phyloP scores from a whole-genome alignment of 169 alveolate species.

The Plasmodium inui region DNA sequence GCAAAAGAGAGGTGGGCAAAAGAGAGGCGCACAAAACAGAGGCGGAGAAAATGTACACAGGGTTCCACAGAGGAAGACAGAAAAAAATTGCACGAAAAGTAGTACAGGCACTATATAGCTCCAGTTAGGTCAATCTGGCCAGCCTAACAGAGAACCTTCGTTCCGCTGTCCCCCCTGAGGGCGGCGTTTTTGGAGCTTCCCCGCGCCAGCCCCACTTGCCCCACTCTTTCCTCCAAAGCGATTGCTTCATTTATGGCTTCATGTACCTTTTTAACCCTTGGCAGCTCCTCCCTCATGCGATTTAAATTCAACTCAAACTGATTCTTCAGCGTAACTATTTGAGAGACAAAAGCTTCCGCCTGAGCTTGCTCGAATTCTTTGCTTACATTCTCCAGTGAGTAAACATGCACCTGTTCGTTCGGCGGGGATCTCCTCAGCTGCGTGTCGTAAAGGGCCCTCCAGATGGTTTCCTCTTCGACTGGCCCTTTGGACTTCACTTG shows the following conservation, averaged over 20 bases:
- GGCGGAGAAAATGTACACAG: neutral
- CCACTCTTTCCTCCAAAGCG: neutral
- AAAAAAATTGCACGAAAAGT: neutral
- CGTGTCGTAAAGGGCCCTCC: constrained; percentile 73
- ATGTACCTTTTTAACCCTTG: constrained; percentile 6
- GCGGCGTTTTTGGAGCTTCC: neutral
- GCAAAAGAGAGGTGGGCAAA: too few species aligned
- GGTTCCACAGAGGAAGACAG: neutral
- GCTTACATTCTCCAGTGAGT: constrained; percentile 34
- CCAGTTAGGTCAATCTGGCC: neutral
- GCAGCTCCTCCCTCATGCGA: constrained; percentile 25
- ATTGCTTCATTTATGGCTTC: neutral
- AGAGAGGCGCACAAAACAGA: too few species aligned
- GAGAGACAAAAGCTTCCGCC: constrained; percentile 25
- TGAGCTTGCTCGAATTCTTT: constrained; percentile 52
- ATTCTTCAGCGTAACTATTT: constrained; percentile 16
- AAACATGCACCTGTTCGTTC: constrained; percentile 52
- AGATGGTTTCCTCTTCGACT: constrained; percentile 69
- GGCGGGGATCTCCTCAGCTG: constrained; percentile 70
- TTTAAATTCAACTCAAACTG: constrained; percentile 27
- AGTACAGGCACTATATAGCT: neutral
- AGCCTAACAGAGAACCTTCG: neutral
- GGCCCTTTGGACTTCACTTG: constrained; percentile 65
- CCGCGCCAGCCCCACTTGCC: neutral
- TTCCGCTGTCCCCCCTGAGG: neutral